Evolutionary conservation across 2,329 filamentous ascomycete species (phyloP), one percentile per base, ranked within the genome.

Genomic region (Fusarium sp.): DNA sequence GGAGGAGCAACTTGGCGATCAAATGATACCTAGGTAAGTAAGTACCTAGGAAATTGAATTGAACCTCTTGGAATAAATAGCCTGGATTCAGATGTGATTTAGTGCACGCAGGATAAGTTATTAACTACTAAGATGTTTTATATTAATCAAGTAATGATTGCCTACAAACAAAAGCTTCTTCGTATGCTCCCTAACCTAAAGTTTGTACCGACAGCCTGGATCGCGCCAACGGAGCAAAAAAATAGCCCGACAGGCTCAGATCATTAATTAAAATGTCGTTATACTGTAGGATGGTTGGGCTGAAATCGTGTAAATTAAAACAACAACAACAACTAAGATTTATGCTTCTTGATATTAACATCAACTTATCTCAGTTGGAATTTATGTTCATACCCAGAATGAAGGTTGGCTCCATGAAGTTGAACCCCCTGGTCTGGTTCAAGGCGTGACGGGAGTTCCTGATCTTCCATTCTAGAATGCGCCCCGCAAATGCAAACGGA

Each of bases 401-500:
- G 33, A 17, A 35, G 15, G 31, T 14, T n/a, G 5, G 25, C 8
- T 35, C 15, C 6, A 35, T 17, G 33, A 35, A 35, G 57, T 21
- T 29, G n/a, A 47, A 27, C 17, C 41, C 41, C 17, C 31, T 31
- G 10, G 25, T 37, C 45, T 8, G 25, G 13, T 31, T 13, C 15
- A 15, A 29, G 25, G 8, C 46, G 27, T 8, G 25, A 25, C 46
- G 27, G 3, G 25, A 25, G 57, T 59, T 59, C 57, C 42, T 59
- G 42, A 27, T 50, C 18, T 59, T 59, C 23, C 10, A 25, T 8
- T 5, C 23, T 39, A 37, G 57, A 46, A 40, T 18, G 37, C 36
- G 58, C 65, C 66, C 66, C 66, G 56, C 65, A 66, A 67, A 69
- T 43, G 31, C 23, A 29, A 29, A 54, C 35, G 53, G 41, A 21